Conservation (phyloP, 1,284 basidiomycete genomes). For the Anthracocystis panici-leucophaei region DNA sequence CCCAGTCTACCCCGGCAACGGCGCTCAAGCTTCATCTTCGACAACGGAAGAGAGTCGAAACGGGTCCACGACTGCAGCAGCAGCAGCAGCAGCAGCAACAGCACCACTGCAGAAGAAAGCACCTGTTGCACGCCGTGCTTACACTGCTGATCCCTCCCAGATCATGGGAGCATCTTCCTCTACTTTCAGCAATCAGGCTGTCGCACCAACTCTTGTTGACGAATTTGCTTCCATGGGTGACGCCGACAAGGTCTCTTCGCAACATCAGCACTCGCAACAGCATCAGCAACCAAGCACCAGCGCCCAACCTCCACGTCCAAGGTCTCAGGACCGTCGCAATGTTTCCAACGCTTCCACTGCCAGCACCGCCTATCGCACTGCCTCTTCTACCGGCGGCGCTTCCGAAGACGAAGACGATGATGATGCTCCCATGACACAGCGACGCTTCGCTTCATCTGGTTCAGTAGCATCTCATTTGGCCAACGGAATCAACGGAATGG, state of each 20-base stretch:
- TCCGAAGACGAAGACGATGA: conserved; percentile 34
- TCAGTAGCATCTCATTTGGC: conserved; percentile 22
- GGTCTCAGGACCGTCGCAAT: conserved; percentile 31
- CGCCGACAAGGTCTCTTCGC: neutral
- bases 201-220: conserved; percentile 14
- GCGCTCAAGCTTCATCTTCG: neutral
- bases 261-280: conserved; percentile 19
- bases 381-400: conserved; percentile 32
- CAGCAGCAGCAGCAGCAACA: too few relatives aligned
- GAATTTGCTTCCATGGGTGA: conserved; percentile 17
- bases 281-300: neutral
- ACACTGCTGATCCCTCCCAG: conserved; percentile 29
- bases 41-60: neutral
- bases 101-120: conserved; percentile 26
- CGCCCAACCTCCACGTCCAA: conserved; percentile 7
- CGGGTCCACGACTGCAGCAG: conserved; percentile 1
- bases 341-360: conserved; percentile 44
- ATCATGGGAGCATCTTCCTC: conserved; percentile 9
- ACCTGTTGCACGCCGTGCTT: conserved; percentile 44
- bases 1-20: conserved; percentile 12
- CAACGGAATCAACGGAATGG: conserved; percentile 9
- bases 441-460: conserved; percentile 26
- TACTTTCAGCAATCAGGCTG: neutral
- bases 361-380: conserved; percentile 49
- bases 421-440: conserved; percentile 17